Percentiles rank a stretch among this genome's conserved stretches.
Conservation (phyloP, 306 rosid species). For the Dicorynia guianensis region DNA sequence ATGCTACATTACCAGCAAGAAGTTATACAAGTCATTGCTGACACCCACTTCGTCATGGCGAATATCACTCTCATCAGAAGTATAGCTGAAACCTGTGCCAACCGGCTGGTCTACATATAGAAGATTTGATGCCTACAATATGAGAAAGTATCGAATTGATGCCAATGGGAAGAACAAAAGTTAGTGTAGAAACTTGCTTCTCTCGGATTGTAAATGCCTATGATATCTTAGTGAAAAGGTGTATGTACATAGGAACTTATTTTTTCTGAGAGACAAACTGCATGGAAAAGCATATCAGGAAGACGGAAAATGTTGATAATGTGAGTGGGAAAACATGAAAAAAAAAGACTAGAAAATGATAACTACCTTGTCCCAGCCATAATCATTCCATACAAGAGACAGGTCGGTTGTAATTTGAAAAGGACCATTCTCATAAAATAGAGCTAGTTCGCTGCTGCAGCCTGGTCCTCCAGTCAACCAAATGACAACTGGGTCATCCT, state of each 20-base stretch:
- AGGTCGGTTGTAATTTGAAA: constrained; percentile 64
- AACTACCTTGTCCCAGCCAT: constrained; percentile 90
- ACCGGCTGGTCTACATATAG: constrained; percentile 86
- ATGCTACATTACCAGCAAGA: constrained; percentile 70
- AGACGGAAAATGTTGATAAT: too few relatives aligned
- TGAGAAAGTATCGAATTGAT: background rate
- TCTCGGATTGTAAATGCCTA: background rate
- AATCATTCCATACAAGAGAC: constrained; percentile 86
- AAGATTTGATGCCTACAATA: constrained; percentile 83
- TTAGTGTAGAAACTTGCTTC: constrained; percentile 18
- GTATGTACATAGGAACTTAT: background rate
- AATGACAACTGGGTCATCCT: constrained; percentile 73
- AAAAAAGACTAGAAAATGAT: background rate
- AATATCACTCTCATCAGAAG: constrained; percentile 58
- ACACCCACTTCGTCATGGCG: constrained; percentile 80
- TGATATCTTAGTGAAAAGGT: background rate
- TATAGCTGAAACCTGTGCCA: constrained; percentile 91
- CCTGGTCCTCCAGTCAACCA: constrained; percentile 99
- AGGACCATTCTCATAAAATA: constrained; percentile 97
- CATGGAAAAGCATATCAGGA: background rate
- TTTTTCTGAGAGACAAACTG: background rate
- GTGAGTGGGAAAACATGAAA: background rate
- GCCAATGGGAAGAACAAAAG: background rate
- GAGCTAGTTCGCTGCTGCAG: constrained; percentile 81
- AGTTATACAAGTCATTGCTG: constrained; percentile 85